Conservation (phyloP, 1,284 basidiomycete genomes). For the Moesziomyces sp. region DNA sequence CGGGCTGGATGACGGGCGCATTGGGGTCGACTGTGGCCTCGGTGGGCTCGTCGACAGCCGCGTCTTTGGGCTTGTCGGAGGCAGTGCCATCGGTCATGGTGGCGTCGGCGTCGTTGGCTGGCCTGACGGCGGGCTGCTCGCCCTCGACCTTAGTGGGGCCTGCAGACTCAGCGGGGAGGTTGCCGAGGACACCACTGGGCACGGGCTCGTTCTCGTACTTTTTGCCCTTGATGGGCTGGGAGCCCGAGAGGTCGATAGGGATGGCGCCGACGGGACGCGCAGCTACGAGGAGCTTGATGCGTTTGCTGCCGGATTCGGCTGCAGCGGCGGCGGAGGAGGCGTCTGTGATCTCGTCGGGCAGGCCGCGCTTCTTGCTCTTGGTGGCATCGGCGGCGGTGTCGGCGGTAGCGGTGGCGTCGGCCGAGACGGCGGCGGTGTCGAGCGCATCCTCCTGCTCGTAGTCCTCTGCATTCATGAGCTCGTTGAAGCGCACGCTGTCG, state of each 20-base stretch:
- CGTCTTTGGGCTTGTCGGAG: conserved; percentile 42
- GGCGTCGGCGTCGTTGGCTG: conserved; percentile 57
- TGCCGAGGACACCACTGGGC: conserved; percentile 60
- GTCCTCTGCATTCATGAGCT: conserved; percentile 68
- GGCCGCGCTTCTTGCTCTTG: conserved; percentile 58
- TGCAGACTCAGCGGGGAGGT: conserved; percentile 55
- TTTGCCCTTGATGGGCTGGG: conserved; percentile 64
- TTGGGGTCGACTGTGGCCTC: conserved; percentile 76
- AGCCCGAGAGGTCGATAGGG: conserved; percentile 63
- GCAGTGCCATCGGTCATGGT: conserved; percentile 50
- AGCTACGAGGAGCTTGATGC: conserved; percentile 64
- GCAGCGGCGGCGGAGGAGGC: conserved; percentile 38
- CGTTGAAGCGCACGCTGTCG: conserved; percentile 64
- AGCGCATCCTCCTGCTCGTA: conserved; percentile 62
- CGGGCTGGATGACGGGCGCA: conserved; percentile 65
- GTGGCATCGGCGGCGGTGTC: conserved; percentile 15
- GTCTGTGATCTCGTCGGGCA: conserved; percentile 64
- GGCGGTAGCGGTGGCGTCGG: conserved; percentile 27
- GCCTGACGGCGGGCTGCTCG: conserved; percentile 38
- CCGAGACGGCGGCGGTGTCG: conserved; percentile 24
- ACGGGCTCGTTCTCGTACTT: conserved; percentile 66
- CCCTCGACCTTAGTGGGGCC: conserved; percentile 29
- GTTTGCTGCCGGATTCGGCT: conserved; percentile 52
- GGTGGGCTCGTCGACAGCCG: conserved; percentile 76
- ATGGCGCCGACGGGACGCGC: conserved; percentile 60